Evolutionary conservation across 495 filamentous ascomycete species (phyloP), one percentile per base, ranked within the genome.

Genomic region (Hyaloscypha hepaticicola): DNA sequence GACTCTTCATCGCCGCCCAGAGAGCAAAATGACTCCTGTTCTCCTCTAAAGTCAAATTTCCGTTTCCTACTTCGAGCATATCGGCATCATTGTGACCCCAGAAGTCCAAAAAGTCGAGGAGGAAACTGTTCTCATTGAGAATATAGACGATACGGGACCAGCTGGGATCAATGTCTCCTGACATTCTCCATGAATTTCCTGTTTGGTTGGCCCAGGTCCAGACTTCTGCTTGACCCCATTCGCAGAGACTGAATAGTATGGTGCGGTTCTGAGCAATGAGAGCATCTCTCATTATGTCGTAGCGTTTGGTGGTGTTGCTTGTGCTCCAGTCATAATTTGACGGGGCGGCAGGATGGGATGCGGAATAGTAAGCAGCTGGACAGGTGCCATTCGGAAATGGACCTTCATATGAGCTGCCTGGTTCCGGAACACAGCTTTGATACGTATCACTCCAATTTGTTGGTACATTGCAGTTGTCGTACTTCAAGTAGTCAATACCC

Each of bases 401-500:
- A 6, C 27, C 22, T 9, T 24, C 25, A 19, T 27, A 11, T 48
- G 38, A 14, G 24, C 4, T 19, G 27, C 38, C 8, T n/a, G 28
- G 50, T 25, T 70, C 64, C 7, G 68, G 68, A 0, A 70, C 64
- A 26, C 68, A 70, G 31, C 3, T 12, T 16, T 24, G 16, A 31
- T 66, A 70, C 45, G 60, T 5, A 31, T 70, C 68, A 1, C 24
- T 64, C 68, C 68, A 70, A 28, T 67, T 61, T 12, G 29, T 16
- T 1, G 68, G 68, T 3, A 67, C 53, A 72, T 81, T 77, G 74
- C 88, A 91, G 74, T 90, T 89, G 70, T 92, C 88, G 60, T 90
- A 90, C 74, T 91, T 90, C 25, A 88, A 75, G 61, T 89, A 90
- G 68, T 89, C 86, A 55, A 90, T 79, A 0, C 83, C 85, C 87